Evolutionary conservation across 768 basidiomycete species (phyloP).

Genomic region (Multifurca ochricompacta): DNA sequence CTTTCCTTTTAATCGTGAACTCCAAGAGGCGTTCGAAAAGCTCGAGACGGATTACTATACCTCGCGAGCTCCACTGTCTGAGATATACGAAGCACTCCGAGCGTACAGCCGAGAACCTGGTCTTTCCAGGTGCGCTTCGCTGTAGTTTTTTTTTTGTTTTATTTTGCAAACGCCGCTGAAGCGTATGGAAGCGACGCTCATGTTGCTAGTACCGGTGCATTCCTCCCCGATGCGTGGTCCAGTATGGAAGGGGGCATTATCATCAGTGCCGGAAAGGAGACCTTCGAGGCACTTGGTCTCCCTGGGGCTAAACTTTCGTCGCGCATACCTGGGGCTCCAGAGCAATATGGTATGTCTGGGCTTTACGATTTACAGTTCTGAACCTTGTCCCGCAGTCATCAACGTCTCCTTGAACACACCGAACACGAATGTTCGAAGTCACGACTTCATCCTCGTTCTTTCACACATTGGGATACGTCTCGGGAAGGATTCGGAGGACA

Average conservation of each 20-base stretch:
- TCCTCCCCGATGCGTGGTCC: constrained; percentile 52
- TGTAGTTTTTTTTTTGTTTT: constrained; percentile 24
- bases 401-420: constrained; percentile 2
- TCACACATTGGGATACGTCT: constrained; percentile 12
- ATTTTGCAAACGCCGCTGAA: background rate
- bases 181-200: constrained; percentile 4
- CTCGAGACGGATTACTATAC: constrained; percentile 40
- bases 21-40: constrained; percentile 34
- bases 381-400: background rate
- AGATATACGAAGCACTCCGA: constrained; percentile 34
- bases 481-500: constrained; percentile 18
- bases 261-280: constrained; percentile 44
- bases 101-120: constrained; percentile 25
- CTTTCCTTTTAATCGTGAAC: constrained; percentile 39
- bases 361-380: constrained; percentile 35
- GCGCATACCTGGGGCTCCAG: constrained; percentile 36
- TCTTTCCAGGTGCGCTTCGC: constrained; percentile 3
- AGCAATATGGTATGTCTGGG: constrained; percentile 25
- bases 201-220: constrained; percentile 25
- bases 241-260: constrained; percentile 53
- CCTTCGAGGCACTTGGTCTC: constrained; percentile 55
- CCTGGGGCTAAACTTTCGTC: constrained; percentile 47
- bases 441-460: constrained; percentile 2
- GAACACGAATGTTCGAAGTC: constrained; percentile 11
- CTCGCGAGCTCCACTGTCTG: constrained; percentile 36